A percentile compares a stretch with the other conserved stretches of the same genome.
phyloP scores from a whole-genome alignment of 2,329 filamentous ascomycete genomes.

The Ceratocystis lukuohia region DNA sequence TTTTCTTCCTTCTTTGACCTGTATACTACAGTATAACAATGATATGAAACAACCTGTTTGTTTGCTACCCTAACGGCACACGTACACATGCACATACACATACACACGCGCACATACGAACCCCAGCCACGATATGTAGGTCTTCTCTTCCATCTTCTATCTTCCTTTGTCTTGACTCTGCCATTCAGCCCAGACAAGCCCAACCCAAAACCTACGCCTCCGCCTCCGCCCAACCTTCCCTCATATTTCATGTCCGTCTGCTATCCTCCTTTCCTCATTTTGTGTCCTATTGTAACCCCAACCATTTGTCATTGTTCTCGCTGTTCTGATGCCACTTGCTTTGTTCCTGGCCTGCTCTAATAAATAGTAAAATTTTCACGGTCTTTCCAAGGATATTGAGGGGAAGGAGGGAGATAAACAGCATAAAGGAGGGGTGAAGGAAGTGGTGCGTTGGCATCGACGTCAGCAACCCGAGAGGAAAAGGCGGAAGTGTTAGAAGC shows the following conservation, averaged over 20 bases:
- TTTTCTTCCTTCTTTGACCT: background rate
- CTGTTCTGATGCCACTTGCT: background rate
- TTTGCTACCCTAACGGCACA: background rate
- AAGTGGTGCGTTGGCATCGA: constrained; percentile 2
- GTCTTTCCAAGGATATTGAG: too few relatives aligned
- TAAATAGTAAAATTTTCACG: too few relatives aligned
- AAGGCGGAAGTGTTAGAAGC: too few relatives aligned
- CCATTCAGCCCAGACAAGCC: too few relatives aligned
- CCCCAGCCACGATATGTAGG: too few relatives aligned
- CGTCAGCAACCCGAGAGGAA: background rate
- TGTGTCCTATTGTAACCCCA: background rate
- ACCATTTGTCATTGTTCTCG: background rate
- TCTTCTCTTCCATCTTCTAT: background rate
- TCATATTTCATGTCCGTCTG: background rate
- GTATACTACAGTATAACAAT: background rate
- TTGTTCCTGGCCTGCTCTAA: too few relatives aligned
- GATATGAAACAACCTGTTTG: background rate
- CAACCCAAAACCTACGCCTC: too few relatives aligned
- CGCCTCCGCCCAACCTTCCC: background rate
- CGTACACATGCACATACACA: too few relatives aligned
- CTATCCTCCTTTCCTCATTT: background rate
- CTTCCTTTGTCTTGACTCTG: background rate
- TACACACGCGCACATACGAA: too few relatives aligned
- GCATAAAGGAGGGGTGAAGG: too few relatives aligned
- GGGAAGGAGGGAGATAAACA: too few relatives aligned